phyloP scores from a whole-genome alignment of 306 rosid species.

The Astragalus membranaceus region DNA sequence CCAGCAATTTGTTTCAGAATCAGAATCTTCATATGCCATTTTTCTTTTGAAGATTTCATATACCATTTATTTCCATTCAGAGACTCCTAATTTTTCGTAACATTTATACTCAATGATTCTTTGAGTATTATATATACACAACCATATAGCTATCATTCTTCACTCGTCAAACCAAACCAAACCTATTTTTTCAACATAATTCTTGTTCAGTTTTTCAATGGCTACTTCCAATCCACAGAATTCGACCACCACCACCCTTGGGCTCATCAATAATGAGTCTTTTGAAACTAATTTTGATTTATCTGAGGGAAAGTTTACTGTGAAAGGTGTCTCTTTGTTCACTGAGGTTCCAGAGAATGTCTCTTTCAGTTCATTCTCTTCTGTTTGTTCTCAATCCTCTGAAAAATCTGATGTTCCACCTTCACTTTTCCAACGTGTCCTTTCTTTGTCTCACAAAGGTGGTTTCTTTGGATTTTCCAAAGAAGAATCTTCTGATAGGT shows the following conservation, averaged over 20 bases:
- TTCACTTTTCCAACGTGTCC: constrained; percentile 46
- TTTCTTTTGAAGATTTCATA: too few relatives aligned
- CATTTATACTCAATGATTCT: too few relatives aligned
- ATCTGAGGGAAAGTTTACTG: constrained; percentile 39
- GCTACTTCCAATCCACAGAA: constrained; percentile 50
- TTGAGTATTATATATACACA: neutral
- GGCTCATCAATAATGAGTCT: neutral
- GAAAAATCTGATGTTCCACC: constrained; percentile 44
- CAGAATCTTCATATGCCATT: too few relatives aligned
- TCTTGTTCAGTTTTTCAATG: constrained; percentile 28
- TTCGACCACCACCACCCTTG: neutral
- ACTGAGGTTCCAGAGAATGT: constrained; percentile 62
- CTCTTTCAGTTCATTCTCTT: constrained; percentile 49
- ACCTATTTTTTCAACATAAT: too few relatives aligned
- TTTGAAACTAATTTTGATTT: constrained; percentile 35
- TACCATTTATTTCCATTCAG: too few relatives aligned
- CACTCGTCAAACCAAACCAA: neutral
- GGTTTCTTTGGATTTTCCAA: constrained; percentile 69
- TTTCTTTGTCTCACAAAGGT: constrained; percentile 46
- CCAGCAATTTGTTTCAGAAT: too few relatives aligned
- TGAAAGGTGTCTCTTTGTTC: constrained; percentile 51
- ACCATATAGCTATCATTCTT: neutral
- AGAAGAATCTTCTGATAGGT: constrained; percentile 44
- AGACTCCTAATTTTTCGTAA: too few relatives aligned
- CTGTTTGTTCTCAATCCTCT: constrained; percentile 25